Base-by-base conservation (phyloP, 2,329 filamentous ascomycete species). In the Dichotomopilus funicola region DNA sequence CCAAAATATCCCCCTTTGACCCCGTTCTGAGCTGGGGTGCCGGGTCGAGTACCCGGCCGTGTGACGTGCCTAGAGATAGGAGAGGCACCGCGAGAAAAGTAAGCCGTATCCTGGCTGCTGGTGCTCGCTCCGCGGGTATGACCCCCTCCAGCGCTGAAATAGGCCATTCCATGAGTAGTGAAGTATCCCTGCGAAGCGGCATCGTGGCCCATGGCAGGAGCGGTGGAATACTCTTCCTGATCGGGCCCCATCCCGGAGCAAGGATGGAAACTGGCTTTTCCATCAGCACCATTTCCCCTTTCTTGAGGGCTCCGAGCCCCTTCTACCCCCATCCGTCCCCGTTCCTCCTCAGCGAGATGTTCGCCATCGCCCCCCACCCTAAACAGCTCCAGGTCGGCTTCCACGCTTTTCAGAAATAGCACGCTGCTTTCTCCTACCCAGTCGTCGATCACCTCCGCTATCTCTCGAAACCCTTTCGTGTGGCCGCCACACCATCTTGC, bases 331-430 rank as follows among this genome's bases (percentile, higher is more conserved):
- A 27, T 3, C 10, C 45, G 10, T n/a, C 51, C 13, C 36, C 35
- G n/a, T n/a, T 13, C 19, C 31, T 34, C 31, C 27, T 40, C 36
- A 13, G 40, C n/a, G 12, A 37, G 10, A 38, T 49, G 11, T 4
- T 10, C 33, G 6, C 36, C n/a, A 36, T 45, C 27, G 10, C 34
- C 44, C 5, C 42, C 49, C 38, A 62, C 49, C 27, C 71, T 71
- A 63, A 83, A 85, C 56, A 77, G 68, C 55, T 80, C 76, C 36
- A 86, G 70, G 58, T 86, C 80, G 1, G 82, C 83, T 62, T 84
- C 81, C 73, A 85, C 81, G 58, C 83, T 78, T 59, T 76, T 73
- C 34, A 86, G 71, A 45, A 77, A 75, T 42, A 86, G 67, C 36
- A 75, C 75, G 9, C 78, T 59, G 11, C 59, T 78, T 11, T 72